phyloP scores from a whole-genome alignment of 108 stramenopile species.

The Stephanodiscus minutulus region DNA sequence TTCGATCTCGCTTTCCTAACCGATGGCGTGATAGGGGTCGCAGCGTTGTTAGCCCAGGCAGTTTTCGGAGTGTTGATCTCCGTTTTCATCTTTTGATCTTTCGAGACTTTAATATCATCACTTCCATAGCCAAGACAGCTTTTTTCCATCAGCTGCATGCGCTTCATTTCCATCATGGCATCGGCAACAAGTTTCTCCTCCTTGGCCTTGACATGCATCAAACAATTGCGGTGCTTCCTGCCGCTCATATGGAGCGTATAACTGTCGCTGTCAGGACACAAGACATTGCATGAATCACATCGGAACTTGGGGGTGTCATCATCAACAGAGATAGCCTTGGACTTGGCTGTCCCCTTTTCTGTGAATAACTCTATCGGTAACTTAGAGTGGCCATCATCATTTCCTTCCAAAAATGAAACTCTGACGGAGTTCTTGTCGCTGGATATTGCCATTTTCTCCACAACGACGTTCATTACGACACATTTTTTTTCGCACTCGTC shows the following conservation, averaged over 20 bases:
- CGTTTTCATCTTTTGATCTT: slow-evolving; percentile 13
- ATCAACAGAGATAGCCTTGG: background rate
- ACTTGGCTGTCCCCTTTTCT: background rate
- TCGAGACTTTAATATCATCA: slow-evolving; percentile 1
- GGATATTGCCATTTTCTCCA: slow-evolving; percentile 9
- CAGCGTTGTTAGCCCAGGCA: slow-evolving; percentile 12
- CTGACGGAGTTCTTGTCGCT: background rate
- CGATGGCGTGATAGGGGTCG: slow-evolving; percentile 1
- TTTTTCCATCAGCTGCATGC: slow-evolving; percentile 45
- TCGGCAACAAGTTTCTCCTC: slow-evolving; percentile 64
- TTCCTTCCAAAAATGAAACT: background rate
- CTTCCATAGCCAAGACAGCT: background rate
- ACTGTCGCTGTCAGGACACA: slow-evolving; percentile 68
- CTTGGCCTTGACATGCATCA: slow-evolving; percentile 58
- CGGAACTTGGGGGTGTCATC: slow-evolving; percentile 23
- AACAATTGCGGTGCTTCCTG: slow-evolving; percentile 81
- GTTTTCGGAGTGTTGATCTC: slow-evolving; percentile 13
- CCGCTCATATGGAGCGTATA: slow-evolving; percentile 74
- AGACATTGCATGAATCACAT: slow-evolving; percentile 66
- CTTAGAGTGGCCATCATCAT: slow-evolving; percentile 2
- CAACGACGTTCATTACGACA: background rate
- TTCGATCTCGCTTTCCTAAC: slow-evolving; percentile 18
- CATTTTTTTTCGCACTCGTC: background rate
- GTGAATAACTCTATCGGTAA: background rate
- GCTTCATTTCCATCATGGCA: slow-evolving; percentile 60